phyloP scores from a whole-genome alignment of 108 stramenopile genomes.

The Pseudonitzschia multistriata region DNA sequence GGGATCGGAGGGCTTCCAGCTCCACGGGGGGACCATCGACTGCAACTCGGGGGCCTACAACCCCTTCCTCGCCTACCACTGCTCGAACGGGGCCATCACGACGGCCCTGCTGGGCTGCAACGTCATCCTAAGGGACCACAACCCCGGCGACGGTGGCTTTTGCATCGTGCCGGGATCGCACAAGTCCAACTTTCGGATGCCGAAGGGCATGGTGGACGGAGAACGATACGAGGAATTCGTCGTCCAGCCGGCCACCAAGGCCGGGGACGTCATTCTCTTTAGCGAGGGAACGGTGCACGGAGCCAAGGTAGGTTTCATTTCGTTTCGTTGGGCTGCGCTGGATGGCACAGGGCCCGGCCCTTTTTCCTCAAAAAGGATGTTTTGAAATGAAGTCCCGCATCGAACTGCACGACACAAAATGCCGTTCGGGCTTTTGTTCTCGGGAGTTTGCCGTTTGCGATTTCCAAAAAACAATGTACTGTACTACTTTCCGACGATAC shows the following conservation, averaged over 20 bases:
- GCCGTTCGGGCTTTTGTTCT: too few relatives aligned
- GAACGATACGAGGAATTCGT: constrained; percentile 71
- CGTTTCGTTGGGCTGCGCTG: too few relatives aligned
- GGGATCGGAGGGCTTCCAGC: constrained; percentile 87
- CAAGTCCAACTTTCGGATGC: constrained; percentile 90
- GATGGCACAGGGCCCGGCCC: neutral
- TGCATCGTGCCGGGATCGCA: constrained; percentile 91
- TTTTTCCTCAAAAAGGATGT: too few relatives aligned
- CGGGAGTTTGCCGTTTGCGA: too few relatives aligned
- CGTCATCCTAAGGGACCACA: constrained; percentile 84
- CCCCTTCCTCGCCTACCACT: constrained; percentile 80
- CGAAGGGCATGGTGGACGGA: constrained; percentile 85
- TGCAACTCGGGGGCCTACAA: constrained; percentile 81
- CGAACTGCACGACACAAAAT: too few relatives aligned
- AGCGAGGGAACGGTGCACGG: constrained; percentile 92
- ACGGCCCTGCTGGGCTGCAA: constrained; percentile 75
- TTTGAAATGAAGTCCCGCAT: too few relatives aligned
- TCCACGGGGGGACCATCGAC: constrained; percentile 91
- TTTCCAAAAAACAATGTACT: too few relatives aligned
- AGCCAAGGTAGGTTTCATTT: constrained; percentile 40
- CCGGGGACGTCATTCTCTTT: constrained; percentile 91
- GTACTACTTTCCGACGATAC: too few relatives aligned
- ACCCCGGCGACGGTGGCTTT: constrained; percentile 85
- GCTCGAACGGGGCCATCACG: constrained; percentile 67
- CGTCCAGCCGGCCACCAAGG: constrained; percentile 84